phyloP scores from a whole-genome alignment of 306 rosid species.

The Sphenostylis stenocarpa region DNA sequence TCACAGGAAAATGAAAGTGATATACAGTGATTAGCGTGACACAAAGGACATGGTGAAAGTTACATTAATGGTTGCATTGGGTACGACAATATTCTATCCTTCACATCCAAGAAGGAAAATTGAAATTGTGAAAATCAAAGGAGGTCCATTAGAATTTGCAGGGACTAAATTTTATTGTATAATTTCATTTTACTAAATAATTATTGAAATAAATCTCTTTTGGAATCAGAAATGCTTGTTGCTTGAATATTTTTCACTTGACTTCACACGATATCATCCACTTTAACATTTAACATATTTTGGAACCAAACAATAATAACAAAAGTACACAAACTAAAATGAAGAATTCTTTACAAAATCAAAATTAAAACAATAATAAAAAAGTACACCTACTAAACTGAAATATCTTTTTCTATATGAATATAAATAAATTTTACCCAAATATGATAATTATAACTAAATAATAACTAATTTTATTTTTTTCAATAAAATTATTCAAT shows the following conservation, averaged over 20 bases:
- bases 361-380: not conserved
- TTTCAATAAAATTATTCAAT: too few relatives aligned
- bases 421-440: not conserved
- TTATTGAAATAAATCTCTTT: not conserved
- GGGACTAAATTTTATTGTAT: not conserved
- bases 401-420: not conserved
- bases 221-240: not conserved
- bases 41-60: slow-evolving; percentile 14
- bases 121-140: not conserved
- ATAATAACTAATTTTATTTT: too few relatives aligned
- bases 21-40: slow-evolving; percentile 20
- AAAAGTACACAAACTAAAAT: not conserved
- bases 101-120: not conserved
- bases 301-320: not conserved
- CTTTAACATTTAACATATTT: not conserved
- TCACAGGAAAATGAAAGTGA: slow-evolving; percentile 21
- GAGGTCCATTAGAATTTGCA: not conserved
- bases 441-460: too few relatives aligned
- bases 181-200: not conserved
- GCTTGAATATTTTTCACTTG: not conserved
- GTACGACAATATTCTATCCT: slow-evolving; percentile 21
- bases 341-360: not conserved
- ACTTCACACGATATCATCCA: not conserved
- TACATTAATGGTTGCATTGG: slow-evolving; percentile 5
- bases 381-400: not conserved